Percentiles rank a stretch among this genome's conserved stretches.
phyloP scores from a whole-genome alignment of 371 early-diverging fungal genomes.

The Gilbertella persicaria region DNA sequence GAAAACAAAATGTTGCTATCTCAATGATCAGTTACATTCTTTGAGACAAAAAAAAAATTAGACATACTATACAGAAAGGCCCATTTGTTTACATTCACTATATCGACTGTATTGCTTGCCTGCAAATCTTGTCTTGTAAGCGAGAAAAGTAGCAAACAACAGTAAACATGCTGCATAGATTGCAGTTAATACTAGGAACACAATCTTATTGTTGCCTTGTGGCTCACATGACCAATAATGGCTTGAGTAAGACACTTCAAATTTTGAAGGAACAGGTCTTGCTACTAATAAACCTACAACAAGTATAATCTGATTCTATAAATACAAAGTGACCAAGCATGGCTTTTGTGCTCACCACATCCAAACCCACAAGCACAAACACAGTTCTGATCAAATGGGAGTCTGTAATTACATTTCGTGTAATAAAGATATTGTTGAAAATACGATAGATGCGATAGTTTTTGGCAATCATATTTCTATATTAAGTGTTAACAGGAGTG shows the following conservation, averaged over 20 bases:
- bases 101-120: constrained; percentile 54
- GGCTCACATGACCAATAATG: constrained; percentile 52
- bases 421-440: constrained; percentile 63
- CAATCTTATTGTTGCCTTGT: constrained; percentile 20
- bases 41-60: no score
- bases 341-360: constrained; percentile 41
- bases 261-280: constrained; percentile 38
- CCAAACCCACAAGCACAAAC: constrained; percentile 42
- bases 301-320: constrained; percentile 38
- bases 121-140: constrained; percentile 59
- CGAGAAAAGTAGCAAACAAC: constrained; percentile 57
- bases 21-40: neutral
- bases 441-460: constrained; percentile 65
- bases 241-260: constrained; percentile 38
- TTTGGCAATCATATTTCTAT: constrained; percentile 64
- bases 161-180: constrained; percentile 46
- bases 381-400: constrained; percentile 53
- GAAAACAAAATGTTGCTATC: constrained; percentile 59
- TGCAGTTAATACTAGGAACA: constrained; percentile 33
- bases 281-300: constrained; percentile 39
- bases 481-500: neutral
- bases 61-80: constrained; percentile 66
- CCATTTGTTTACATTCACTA: constrained; percentile 64
- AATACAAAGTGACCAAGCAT: neutral
- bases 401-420: constrained; percentile 60